Base-by-base conservation (phyloP, 202 grass and related monocot species). In the Miscanthus sacchariflorus region DNA sequence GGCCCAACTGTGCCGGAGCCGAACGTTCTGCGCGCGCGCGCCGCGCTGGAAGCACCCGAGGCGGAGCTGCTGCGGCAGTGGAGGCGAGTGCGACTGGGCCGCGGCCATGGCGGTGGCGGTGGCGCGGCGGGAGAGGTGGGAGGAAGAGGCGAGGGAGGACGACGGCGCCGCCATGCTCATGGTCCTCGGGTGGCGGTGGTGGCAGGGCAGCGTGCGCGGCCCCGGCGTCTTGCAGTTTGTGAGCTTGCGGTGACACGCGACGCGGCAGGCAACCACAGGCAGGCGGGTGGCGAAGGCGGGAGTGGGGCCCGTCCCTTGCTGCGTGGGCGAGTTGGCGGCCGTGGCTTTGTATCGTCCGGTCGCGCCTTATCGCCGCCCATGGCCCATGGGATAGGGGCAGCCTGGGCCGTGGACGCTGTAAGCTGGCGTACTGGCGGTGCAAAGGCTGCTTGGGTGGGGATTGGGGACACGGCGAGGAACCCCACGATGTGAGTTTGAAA, bases 261-360 rank as follows among this genome's bases (percentile, higher is more conserved):
- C 68, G 14, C 49, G 49, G 49, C 72, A 23, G 15, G 52, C 19
- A 13, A 70, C 33, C 72, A 44, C 17, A 72, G 48, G 72, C 25
- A 14, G 85, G 38, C 38, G 50, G 8, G 48, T 8, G 46, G 42
- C 6, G 78, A 44, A 33, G 24, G 6, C 43, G 59, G 36, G 73
- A 25, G 43, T 11, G 3, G 35, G 44, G 50, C 17, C 50, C 50
- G 50, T 56, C 14, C 50, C 50, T 56, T 19, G 46, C 48, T 48
- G 81, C 40, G 70, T 49, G 81, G 65, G 45, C 73, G 39, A 74
- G 8, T 64, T 49, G 12, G 65, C 49, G 49, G 73, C 80, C 80
- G 70, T 42, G 81, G 74, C 74, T 84, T 89, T 84, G 52, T 89
- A 89, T 84, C 81, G 87, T 54, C 68, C 68, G 81, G 33, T 39